phyloP scores from a whole-genome alignment of 2,329 filamentous ascomycete genomes.

The Aspergillus quadricinctus region DNA sequence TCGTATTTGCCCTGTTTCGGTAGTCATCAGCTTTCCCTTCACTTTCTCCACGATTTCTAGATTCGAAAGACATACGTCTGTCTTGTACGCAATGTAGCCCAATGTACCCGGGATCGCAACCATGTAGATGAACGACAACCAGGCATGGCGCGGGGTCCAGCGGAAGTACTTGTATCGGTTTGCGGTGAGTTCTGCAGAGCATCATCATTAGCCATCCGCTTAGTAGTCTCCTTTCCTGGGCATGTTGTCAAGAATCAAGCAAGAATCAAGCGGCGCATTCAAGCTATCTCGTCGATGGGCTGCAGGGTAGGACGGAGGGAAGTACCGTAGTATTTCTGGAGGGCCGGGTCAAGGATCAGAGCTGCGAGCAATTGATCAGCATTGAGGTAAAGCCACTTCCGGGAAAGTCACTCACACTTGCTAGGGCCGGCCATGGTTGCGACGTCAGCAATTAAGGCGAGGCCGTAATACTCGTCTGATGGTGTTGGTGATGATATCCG shows the following conservation, averaged over 20 bases:
- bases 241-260: not conserved
- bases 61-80: conserved; percentile 63
- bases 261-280: not conserved
- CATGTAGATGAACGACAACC: conserved; percentile 73
- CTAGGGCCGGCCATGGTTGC: conserved; percentile 50
- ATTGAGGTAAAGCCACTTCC: not conserved
- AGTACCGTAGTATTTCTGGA: conserved; percentile 50
- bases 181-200: conserved; percentile 65
- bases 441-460: conserved; percentile 5
- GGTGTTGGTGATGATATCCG: not conserved
- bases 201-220: not conserved
- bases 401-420: conserved; percentile 35
- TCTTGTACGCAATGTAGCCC: conserved; percentile 69
- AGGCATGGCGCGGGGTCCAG: conserved; percentile 81
- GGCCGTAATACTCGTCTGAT: not conserved
- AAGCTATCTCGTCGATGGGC: not conserved
- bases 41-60: not conserved
- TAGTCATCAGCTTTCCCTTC: conserved; percentile 15
- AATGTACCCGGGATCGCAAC: conserved; percentile 67
- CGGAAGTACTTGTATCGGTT: conserved; percentile 94
- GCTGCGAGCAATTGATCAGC: conserved; percentile 49
- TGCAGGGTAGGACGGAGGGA: conserved; percentile 14
- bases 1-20: conserved; percentile 72
- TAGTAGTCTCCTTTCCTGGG: conserved; percentile 7
- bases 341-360: conserved; percentile 41